These are phyloP conservation scores for Moricandia arvensis DNA, from an alignment of 345 rosid species.

Conservation along the genomic window DNA sequence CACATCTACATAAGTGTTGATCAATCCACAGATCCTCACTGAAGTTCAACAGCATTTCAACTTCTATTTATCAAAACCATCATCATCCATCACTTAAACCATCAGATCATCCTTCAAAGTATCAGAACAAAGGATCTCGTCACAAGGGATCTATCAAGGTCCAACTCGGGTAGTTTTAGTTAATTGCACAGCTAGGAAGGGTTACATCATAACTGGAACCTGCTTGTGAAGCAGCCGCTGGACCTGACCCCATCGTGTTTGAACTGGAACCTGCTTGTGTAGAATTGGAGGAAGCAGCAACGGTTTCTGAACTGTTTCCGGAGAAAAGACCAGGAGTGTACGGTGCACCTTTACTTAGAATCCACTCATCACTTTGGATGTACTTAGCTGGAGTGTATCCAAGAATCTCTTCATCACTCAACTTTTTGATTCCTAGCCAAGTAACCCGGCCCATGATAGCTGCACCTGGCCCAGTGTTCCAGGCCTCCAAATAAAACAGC, in stretches of 20 bases:
- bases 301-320: constrained; percentile 5
- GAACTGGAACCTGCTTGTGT: constrained; percentile 1
- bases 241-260: neutral
- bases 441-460: constrained; percentile 40
- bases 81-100: too few species aligned
- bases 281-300: neutral
- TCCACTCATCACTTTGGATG: constrained; percentile 52
- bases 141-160: too few species aligned
- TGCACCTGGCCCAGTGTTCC: constrained; percentile 73
- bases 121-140: too few species aligned
- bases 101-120: too few species aligned
- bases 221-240: constrained; percentile 5
- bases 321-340: constrained; percentile 38
- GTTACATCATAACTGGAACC: too few species aligned
- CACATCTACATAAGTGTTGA: too few species aligned
- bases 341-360: constrained; percentile 49
- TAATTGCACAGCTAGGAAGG: too few species aligned
- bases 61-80: too few species aligned
- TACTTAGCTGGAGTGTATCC: constrained; percentile 45
- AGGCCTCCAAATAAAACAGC: constrained; percentile 56
- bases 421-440: constrained; percentile 63
- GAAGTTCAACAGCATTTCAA: too few species aligned
- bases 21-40: too few species aligned
- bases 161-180: too few species aligned
- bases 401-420: constrained; percentile 34